phyloP scores from a whole-genome alignment of 2,329 filamentous ascomycete genomes.

The Iodosphaeria phyllophila region DNA sequence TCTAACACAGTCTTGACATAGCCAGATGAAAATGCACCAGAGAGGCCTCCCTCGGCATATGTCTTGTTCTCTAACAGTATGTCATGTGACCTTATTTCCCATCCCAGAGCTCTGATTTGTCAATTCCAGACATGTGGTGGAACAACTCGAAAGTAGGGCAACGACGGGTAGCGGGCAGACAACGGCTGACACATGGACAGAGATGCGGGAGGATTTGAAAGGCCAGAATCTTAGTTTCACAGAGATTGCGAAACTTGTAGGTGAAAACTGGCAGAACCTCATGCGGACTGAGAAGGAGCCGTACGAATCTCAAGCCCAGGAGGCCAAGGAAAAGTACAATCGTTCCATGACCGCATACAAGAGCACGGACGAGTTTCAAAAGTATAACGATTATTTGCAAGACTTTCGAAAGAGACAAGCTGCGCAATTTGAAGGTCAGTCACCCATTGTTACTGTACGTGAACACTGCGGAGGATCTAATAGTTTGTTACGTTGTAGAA shows the following conservation, averaged over 20 bases:
- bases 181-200: too few relatives aligned
- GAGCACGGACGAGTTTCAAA: constrained; percentile 49
- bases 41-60: constrained; percentile 65
- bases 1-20: constrained; percentile 14
- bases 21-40: constrained; percentile 64
- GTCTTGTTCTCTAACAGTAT: constrained; percentile 72
- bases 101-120: background rate
- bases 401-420: constrained; percentile 64
- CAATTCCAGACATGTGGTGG: too few relatives aligned
- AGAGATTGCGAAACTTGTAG: constrained; percentile 67
- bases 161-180: too few relatives aligned
- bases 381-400: constrained; percentile 52
- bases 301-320: constrained; percentile 53
- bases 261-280: constrained; percentile 65
- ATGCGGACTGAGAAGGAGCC: constrained; percentile 47
- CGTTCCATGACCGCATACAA: constrained; percentile 58
- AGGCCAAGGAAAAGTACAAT: constrained; percentile 61
- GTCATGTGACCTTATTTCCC: constrained; percentile 12
- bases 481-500: constrained; percentile 12
- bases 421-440: constrained; percentile 32
- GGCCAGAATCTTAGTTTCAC: constrained; percentile 63
- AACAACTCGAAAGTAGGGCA: too few relatives aligned
- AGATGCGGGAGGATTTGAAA: constrained; percentile 61
- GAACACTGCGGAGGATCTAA: background rate
- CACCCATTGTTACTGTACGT: too few relatives aligned